A percentile compares a stretch with the other conserved stretches of the same genome.
These are phyloP conservation scores for Annona cherimola DNA, from an alignment of 164 flowering plant genomes.

Conservation along the genomic window DNA sequence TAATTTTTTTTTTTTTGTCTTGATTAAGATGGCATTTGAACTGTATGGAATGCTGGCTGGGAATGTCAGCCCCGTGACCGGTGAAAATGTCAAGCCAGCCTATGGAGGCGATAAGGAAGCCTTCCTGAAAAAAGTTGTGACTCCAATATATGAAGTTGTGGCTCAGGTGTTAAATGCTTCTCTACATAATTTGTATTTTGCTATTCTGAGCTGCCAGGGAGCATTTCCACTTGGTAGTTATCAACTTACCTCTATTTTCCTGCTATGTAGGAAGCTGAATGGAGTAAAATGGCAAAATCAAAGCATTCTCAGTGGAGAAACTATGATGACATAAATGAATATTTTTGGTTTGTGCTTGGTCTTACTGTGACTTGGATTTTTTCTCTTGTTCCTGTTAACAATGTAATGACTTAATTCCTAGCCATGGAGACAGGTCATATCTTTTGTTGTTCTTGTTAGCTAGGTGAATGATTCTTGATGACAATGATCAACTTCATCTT, in stretches of 20 bases:
- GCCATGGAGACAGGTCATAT: conserved; percentile 75
- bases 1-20: not conserved
- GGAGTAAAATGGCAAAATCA: conserved; percentile 69
- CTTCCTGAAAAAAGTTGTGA: conserved; percentile 81
- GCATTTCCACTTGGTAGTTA: not conserved
- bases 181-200: no score
- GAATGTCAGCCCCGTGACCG: conserved; percentile 95
- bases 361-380: not conserved
- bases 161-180: conserved; percentile 44
- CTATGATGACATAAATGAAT: conserved; percentile 95
- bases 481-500: no score
- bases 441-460: not conserved
- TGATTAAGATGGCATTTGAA: conserved; percentile 86
- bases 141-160: conserved; percentile 86
- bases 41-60: conserved; percentile 99
- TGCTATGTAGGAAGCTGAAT: conserved; percentile 69
- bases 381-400: not conserved
- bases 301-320: conserved; percentile 99
- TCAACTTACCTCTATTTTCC: not conserved
- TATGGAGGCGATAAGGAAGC: conserved; percentile 98
- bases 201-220: no score
- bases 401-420: conserved; percentile 1
- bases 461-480: not conserved
- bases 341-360: conserved; percentile 61
- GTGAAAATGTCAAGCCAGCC: conserved; percentile 95